phyloP scores from a whole-genome alignment of 768 basidiomycete species.

The Jaapia argillacea region DNA sequence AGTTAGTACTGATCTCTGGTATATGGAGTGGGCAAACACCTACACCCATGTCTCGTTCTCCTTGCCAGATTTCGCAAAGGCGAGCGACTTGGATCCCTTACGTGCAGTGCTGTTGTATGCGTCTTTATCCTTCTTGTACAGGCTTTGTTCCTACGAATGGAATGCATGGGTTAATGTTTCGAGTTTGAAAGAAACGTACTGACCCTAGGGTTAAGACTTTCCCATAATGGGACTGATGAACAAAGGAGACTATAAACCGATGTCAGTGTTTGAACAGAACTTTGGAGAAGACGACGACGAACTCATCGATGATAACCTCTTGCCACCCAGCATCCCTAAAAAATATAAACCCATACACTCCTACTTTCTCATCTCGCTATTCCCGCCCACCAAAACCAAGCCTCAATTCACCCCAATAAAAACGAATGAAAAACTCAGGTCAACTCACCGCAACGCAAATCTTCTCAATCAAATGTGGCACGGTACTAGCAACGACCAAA shows the following conservation, averaged over 20 bases:
- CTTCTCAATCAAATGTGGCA: slow-evolving; percentile 35
- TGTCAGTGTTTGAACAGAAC: not conserved
- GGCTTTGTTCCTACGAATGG: not conserved
- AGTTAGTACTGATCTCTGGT: not conserved
- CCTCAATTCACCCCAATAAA: too few species aligned
- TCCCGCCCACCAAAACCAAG: too few species aligned
- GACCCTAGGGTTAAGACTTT: slow-evolving; percentile 27
- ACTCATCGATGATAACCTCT: slow-evolving; percentile 49
- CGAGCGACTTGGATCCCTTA: slow-evolving; percentile 34
- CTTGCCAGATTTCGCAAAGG: slow-evolving; percentile 36
- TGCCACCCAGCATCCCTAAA: slow-evolving; percentile 43
- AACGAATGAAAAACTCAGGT: too few species aligned
- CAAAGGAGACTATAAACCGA: slow-evolving; percentile 39
- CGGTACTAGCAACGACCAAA: slow-evolving; percentile 35
- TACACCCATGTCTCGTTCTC: slow-evolving; percentile 7
- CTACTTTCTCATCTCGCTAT: slow-evolving; percentile 41
- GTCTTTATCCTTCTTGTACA: slow-evolving; percentile 43
- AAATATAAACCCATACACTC: slow-evolving; percentile 51
- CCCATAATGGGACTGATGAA: slow-evolving; percentile 40
- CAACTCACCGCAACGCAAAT: slow-evolving; percentile 34
- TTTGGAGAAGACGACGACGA: too few species aligned
- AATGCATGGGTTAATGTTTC: not conserved
- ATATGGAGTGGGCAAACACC: slow-evolving; percentile 4
- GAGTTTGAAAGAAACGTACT: slow-evolving; percentile 18
- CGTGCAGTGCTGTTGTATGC: slow-evolving; percentile 33